These are phyloP conservation scores for Chlorella sp. DNA, from an alignment of 139 green algal genomes.

Conservation along the genomic window DNA sequence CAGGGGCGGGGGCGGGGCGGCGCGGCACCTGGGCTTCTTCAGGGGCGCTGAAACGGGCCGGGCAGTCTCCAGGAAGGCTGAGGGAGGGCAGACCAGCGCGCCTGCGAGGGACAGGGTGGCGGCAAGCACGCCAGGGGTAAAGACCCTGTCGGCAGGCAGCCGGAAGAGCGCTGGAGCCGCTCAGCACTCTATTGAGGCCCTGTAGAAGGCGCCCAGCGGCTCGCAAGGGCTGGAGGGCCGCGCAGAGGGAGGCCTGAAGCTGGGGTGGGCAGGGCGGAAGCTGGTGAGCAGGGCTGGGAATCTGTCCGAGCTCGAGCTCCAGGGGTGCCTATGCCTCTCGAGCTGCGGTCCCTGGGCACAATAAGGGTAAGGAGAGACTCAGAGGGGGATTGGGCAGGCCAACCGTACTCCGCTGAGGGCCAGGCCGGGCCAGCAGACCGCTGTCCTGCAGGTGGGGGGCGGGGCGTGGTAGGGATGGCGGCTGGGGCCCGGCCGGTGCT, in stretches of 20 bases:
- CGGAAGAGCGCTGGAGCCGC: not conserved
- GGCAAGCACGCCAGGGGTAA: no score
- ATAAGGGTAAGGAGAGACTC: no score
- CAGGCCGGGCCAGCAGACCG: no score
- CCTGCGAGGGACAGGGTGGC: not conserved
- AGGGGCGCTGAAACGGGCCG: not conserved
- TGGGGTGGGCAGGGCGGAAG: not conserved
- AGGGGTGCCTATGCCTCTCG: no score
- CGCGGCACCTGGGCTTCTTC: not conserved
- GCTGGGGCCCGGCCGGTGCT: no score
- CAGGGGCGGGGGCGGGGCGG: not conserved
- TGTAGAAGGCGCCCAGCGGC: not conserved
- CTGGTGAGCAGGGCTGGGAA: no score
- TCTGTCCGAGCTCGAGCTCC: no score
- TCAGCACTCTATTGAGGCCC: not conserved
- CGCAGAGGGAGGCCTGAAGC: not conserved
- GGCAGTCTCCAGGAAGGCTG: not conserved
- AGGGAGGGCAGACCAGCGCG: not conserved
- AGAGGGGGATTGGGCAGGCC: no score
- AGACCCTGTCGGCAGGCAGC: not conserved
- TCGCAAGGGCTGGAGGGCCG: not conserved
- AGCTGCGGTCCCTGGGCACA: no score
- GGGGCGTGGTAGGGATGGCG: no score
- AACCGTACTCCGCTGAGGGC: no score
- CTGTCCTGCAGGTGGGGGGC: no score